Evolutionary conservation across 78 protist species (phyloP), one percentile per base, ranked within the genome.

Genomic region (Cyanophora paradoxa): DNA sequence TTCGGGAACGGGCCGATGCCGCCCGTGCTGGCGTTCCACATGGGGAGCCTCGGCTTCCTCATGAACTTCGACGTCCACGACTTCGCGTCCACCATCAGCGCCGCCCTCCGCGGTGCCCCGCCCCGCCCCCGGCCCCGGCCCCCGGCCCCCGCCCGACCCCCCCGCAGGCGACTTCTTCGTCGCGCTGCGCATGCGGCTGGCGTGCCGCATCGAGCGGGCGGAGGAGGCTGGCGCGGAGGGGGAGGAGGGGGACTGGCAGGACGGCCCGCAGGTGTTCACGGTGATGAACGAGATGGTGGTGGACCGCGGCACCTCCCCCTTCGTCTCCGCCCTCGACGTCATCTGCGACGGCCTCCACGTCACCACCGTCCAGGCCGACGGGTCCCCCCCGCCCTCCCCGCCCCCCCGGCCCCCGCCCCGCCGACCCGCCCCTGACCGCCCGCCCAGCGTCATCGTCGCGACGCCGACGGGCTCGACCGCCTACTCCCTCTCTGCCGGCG

Each of bases 1-100:
- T 90, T 93, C 36, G 54, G 34, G 13, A 61, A 61, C n/a, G 68
- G 68, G 13, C 68, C 68, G 2, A 34, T 37, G 0, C 91, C 90
- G 39, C 98, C 98, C 3, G 74, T 92, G 0, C 6, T 92, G 5
- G 72, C 93, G 0, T 90, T 94, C 76, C 28, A 62, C 19, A 22
- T 90, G 48, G 95, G 95, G 19, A 62, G 86, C 13, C 67, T 91
- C 54, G 95, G 95, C 14, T 94, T 94, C 64, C 68, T 94, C 37
- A 82, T 92, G 26, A 61, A 86, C 5, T 94, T 92, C 39, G 72
- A 54, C n/a, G 42, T 74, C 33, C 26, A 58, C 34, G 65, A 75
- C 1, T 61, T 34, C 44, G 8, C 13, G 44, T 16, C 16, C 34
- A 42, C 34, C 6, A 33, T 59, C n/a, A 22, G 28, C 50, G 13